phyloP scores from a whole-genome alignment of 1,284 basidiomycete species.

The Cryptococcus sp. region DNA sequence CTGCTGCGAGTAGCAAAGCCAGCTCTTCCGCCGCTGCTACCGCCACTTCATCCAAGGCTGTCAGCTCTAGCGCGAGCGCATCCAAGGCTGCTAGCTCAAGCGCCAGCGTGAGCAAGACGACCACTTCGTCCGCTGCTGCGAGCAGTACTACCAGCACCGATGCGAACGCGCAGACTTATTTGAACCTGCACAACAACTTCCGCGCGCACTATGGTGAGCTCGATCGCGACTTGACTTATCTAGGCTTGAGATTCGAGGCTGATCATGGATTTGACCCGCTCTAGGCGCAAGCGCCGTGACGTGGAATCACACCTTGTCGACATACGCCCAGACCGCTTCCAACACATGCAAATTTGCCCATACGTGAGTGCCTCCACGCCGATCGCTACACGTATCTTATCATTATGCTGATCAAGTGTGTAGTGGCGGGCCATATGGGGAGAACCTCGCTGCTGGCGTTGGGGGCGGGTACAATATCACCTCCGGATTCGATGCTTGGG shows the following conservation, averaged over 20 bases:
- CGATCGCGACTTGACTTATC: not conserved
- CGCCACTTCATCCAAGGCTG: not conserved
- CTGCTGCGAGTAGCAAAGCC: not conserved
- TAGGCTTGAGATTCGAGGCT: not conserved
- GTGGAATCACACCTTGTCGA: slow-evolving; percentile 27
- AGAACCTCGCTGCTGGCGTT: slow-evolving; percentile 39
- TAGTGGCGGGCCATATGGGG: slow-evolving; percentile 29
- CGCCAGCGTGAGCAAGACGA: too few relatives aligned
- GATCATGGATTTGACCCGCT: not conserved
- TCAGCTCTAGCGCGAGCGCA: not conserved
- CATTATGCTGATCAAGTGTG: not conserved
- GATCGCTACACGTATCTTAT: not conserved
- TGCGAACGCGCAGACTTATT: slow-evolving; percentile 18
- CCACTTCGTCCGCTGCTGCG: not conserved
- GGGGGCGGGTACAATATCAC: slow-evolving; percentile 33
- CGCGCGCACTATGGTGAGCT: slow-evolving; percentile 36
- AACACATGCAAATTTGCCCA: slow-evolving; percentile 27
- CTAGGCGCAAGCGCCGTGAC: slow-evolving; percentile 26
- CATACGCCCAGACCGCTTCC: slow-evolving; percentile 22
- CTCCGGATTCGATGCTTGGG: slow-evolving; percentile 37
- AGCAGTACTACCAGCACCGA: not conserved
- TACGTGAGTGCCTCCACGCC: slow-evolving; percentile 18
- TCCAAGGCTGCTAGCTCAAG: not conserved
- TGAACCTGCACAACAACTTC: slow-evolving; percentile 43
- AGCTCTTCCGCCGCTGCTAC: not conserved